These are phyloP conservation scores for Hypoxylon subgilvum DNA, from an alignment of 495 filamentous ascomycete species.

Conservation along the genomic window DNA sequence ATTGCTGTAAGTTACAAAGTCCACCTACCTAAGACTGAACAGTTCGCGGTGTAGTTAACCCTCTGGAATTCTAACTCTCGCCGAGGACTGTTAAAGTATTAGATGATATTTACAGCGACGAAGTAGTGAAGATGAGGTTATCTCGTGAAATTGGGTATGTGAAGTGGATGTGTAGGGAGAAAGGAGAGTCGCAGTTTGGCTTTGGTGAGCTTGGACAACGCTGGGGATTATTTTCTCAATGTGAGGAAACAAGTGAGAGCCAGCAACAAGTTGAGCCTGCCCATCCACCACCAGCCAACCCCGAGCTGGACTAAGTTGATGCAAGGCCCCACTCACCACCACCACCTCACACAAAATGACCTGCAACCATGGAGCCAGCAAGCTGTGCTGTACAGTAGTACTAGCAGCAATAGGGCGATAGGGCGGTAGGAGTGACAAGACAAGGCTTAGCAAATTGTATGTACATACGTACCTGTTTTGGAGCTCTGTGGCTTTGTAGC, in stretches of 20 bases:
- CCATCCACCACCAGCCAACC: no score
- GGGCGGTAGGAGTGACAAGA: constrained; percentile 3
- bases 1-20: constrained; percentile 5
- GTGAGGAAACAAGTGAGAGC: neutral
- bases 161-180: constrained; percentile 17
- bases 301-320: constrained; percentile 16
- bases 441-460: neutral
- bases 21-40: constrained; percentile 24
- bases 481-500: neutral
- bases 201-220: constrained; percentile 21
- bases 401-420: constrained; percentile 8
- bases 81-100: constrained; percentile 21
- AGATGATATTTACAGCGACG: constrained; percentile 20
- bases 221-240: constrained; percentile 35
- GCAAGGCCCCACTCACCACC: constrained; percentile 19
- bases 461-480: no score
- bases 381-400: no score
- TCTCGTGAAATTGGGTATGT: constrained; percentile 4
- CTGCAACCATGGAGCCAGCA: neutral
- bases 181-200: constrained; percentile 3
- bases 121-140: constrained; percentile 6
- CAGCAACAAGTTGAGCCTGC: constrained; percentile 11
- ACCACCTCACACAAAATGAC: no score
- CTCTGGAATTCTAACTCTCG: constrained; percentile 15
- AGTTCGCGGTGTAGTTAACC: constrained; percentile 6